phyloP scores from a whole-genome alignment of 23 red algal genomes.

The Agarophyton chilense region DNA sequence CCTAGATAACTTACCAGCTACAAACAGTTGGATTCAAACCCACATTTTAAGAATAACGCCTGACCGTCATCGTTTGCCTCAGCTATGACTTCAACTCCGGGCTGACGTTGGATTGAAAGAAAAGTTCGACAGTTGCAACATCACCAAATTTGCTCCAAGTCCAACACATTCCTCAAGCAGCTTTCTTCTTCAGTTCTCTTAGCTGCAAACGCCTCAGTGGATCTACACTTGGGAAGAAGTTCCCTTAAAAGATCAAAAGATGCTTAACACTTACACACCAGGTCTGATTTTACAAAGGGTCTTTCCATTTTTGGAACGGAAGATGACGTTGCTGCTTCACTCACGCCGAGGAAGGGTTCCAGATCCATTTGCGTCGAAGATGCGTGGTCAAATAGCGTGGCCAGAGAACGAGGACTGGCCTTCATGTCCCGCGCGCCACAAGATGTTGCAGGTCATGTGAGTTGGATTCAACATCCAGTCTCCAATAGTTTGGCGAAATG shows the following conservation, averaged over 20 bases:
- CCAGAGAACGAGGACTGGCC: constrained; percentile 1
- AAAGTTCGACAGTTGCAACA: too few species aligned
- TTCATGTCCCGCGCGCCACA: not conserved
- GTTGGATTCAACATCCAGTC: not conserved
- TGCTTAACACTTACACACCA: not conserved
- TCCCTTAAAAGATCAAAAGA: not conserved
- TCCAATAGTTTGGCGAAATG: not conserved
- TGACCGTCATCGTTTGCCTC: too few species aligned
- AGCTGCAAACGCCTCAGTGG: too few species aligned
- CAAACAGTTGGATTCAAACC: too few species aligned
- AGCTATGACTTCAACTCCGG: too few species aligned
- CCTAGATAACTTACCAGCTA: too few species aligned
- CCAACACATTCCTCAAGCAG: too few species aligned
- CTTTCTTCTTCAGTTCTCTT: too few species aligned
- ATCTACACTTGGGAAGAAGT: not conserved
- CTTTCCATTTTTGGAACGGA: constrained; percentile 15
- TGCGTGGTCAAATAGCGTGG: not conserved
- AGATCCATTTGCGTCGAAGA: constrained; percentile 15
- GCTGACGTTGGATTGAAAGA: too few species aligned
- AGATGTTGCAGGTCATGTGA: not conserved
- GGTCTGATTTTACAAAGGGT: not conserved
- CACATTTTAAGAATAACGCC: too few species aligned
- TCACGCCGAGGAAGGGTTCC: not conserved
- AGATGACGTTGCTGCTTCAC: constrained; percentile 3
- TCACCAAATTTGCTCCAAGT: too few species aligned